Base-by-base conservation (phyloP, 1,139 yeast genomes). In the Yamadazyma conglobata region DNA sequence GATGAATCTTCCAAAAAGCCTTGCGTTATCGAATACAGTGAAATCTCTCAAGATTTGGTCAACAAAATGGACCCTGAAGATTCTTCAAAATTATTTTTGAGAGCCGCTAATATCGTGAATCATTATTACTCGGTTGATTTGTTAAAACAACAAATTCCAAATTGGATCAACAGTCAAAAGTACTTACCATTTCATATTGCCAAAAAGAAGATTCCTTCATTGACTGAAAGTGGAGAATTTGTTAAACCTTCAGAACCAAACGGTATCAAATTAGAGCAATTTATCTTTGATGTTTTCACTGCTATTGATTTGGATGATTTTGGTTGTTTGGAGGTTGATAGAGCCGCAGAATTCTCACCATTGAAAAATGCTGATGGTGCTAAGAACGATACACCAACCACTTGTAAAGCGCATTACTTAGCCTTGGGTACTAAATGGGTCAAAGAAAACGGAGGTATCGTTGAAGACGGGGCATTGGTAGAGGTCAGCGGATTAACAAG, bases 41-140 rank as follows among this genome's bases (percentile, higher is more conserved):
- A 93, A 58, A 88, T 93, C 41, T 70, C 88, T 9, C 50, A 63
- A 22, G 91, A 83, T 43, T 68, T 89, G 47, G 83, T 93, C 19
- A 76, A 75, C 47, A 78, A 76, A 39, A 62, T 62, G 24, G 71
- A 63, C 25, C 71, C 74, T 9, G 52, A 59, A 10, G 73, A 78
- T 47, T 46, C 61, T 4, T 62, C 67, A 7, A 69, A 81, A 43
- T 68, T 93, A 38, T 76, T 74, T 44, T 73, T 87, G 50, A 73
- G 98, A 46, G 96, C 97, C 6, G 99, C 96, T 15, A 93, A 93
- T 59, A 93, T 93, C 43, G 99, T 91, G 37, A 93, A 93, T 54
- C 98, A 93, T 59, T 93, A 89, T 61, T 93, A 91, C 60, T 81
- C 91, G 5, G 86, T 85, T 29, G 79, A 73, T 16, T 73, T 88